Evolutionary conservation across 2,329 filamentous ascomycete genomes (phyloP).

Genomic region (Hymenoscyphus occultus): DNA sequence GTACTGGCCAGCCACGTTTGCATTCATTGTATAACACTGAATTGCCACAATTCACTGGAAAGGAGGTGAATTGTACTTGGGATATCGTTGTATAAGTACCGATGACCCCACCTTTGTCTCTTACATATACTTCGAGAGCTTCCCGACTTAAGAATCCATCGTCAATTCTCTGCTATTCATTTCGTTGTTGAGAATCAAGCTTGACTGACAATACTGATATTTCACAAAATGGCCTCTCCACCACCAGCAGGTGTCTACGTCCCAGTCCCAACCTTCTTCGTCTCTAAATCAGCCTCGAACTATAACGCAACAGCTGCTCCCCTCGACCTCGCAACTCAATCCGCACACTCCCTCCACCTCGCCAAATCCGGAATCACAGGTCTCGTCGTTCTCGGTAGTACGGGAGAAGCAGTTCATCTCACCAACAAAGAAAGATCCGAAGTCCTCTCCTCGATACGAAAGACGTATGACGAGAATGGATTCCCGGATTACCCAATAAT

Average conservation of each 20-base stretch:
- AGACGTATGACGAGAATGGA: conserved; percentile 52
- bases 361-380: conserved; percentile 57
- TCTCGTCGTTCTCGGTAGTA: conserved; percentile 60
- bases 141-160: conserved; percentile 21
- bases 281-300: conserved; percentile 30
- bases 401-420: conserved; percentile 62
- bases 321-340: conserved; percentile 57
- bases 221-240: conserved; percentile 9
- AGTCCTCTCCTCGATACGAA: conserved; percentile 52
- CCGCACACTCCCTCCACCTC: conserved; percentile 56
- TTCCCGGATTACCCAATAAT: conserved; percentile 59
- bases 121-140: conserved; percentile 4
- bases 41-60: neutral
- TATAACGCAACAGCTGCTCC: conserved; percentile 29
- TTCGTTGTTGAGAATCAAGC: neutral
- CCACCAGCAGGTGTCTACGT: conserved; percentile 41
- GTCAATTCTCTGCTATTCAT: conserved; percentile 2
- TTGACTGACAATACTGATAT: neutral
- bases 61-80: neutral
- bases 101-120: neutral
- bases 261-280: conserved; percentile 62
- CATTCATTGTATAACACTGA: neutral
- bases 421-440: conserved; percentile 53
- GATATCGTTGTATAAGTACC: neutral
- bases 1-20: neutral